phyloP scores from a whole-genome alignment of 306 rosid species.

The Vachellia collinsii region DNA sequence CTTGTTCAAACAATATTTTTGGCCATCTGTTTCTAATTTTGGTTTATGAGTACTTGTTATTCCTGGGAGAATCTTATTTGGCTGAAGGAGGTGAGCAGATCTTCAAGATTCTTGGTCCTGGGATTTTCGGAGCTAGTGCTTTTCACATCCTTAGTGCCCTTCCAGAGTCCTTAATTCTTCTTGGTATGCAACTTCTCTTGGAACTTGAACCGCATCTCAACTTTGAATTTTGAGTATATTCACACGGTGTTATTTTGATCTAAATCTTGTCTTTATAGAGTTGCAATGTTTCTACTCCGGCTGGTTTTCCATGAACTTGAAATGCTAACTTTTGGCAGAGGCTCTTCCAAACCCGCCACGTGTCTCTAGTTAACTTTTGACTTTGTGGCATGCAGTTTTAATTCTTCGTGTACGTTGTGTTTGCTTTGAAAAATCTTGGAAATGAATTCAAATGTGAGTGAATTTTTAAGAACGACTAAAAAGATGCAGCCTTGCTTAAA shows the following conservation, averaged over 20 bases:
- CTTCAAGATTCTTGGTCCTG: slow-evolving; percentile 67
- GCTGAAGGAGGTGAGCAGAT: slow-evolving; percentile 56
- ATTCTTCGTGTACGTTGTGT: too few relatives aligned
- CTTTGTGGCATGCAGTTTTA: not conserved
- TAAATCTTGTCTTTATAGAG: not conserved
- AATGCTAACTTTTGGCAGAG: not conserved
- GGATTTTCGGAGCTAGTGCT: slow-evolving; percentile 65
- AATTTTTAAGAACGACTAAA: not conserved
- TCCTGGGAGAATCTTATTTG: slow-evolving; percentile 61
- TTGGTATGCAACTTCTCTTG: slow-evolving; percentile 45
- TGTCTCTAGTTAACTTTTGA: too few relatives aligned
- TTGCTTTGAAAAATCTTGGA: not conserved
- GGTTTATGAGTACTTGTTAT: slow-evolving; percentile 61
- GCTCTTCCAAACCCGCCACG: too few relatives aligned
- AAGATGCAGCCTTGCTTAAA: not conserved
- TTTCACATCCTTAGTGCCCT: slow-evolving; percentile 68
- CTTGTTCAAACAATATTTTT: slow-evolving; percentile 51
- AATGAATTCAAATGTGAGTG: not conserved
- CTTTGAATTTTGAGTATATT: not conserved
- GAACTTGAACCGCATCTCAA: not conserved
- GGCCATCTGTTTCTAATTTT: slow-evolving; percentile 57
- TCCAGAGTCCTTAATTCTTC: slow-evolving; percentile 60
- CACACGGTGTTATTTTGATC: not conserved
- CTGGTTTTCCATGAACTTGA: not conserved
- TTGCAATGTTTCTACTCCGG: not conserved